Evolutionary conservation across 345 rosid genomes (phyloP).

Genomic region (Linum trigynum): DNA sequence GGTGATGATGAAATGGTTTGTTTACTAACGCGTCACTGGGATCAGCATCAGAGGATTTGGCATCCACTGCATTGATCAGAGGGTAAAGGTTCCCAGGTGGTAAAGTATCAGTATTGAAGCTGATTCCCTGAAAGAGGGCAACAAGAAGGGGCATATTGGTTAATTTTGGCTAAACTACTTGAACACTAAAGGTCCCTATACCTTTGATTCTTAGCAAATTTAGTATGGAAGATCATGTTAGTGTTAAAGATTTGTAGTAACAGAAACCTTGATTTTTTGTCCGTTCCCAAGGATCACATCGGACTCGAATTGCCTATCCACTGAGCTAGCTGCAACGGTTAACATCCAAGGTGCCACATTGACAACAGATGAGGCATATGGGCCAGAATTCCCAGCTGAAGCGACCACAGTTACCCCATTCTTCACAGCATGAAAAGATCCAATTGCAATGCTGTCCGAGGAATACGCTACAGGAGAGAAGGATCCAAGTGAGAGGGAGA

Average conservation of each 20-base stretch:
- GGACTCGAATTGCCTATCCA: conserved; percentile 11
- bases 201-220: not conserved
- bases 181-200: too few relatives aligned
- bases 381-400: conserved; percentile 15
- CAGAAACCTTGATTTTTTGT: conserved; percentile 9
- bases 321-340: conserved; percentile 18
- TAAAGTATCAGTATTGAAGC: not conserved
- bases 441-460: not conserved
- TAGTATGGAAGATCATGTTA: not conserved
- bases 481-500: conserved; percentile 14
- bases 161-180: too few relatives aligned
- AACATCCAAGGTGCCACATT: conserved; percentile 18
- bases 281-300: conserved; percentile 13
- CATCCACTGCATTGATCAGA: conserved; percentile 13
- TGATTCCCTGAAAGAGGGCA: conserved; percentile 8
- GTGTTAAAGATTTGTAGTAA: not conserved
- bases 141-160: not conserved
- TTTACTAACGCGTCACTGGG: conserved; percentile 5
- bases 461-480: not conserved
- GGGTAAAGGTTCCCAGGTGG: conserved; percentile 10
- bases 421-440: conserved; percentile 13
- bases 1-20: not conserved
- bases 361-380: not conserved
- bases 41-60: conserved; percentile 10
- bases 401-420: conserved; percentile 15